A percentile compares a stretch with the other conserved stretches of the same genome.
Conservation (phyloP, 2,329 filamentous ascomycete species). For the Stagonosporopsis vannaccii region DNA sequence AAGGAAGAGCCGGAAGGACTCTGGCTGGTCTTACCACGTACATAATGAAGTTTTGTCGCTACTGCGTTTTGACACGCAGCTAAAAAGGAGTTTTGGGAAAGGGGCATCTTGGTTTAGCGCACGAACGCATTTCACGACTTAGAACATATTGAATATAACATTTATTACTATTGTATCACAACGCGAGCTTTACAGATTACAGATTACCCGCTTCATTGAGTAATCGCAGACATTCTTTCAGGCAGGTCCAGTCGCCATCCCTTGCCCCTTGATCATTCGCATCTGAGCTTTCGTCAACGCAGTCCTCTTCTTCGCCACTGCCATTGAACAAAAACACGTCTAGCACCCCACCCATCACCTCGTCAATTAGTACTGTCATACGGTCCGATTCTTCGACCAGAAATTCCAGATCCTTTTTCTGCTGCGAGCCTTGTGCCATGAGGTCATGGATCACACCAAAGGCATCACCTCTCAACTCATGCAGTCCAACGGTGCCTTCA, state of each 20-base stretch:
- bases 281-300: background rate
- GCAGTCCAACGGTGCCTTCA: conserved; percentile 2
- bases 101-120: background rate
- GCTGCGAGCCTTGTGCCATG: background rate
- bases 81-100: conserved; percentile 9
- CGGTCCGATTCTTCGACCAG: background rate
- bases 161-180: background rate
- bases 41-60: conserved; percentile 3
- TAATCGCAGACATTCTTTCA: background rate
- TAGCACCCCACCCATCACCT: background rate
- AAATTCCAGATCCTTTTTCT: background rate
- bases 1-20: background rate
- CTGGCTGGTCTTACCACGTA: background rate
- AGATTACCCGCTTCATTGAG: too few species aligned
- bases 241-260: background rate
- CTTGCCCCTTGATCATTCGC: background rate
- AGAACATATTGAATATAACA: conserved; percentile 1
- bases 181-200: background rate
- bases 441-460: background rate
- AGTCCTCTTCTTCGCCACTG: background rate
- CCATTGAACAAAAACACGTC: background rate
- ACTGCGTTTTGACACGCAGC: conserved; percentile 8
- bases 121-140: conserved; percentile 1
- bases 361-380: conserved; percentile 1
- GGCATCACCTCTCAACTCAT: background rate